Conservation (phyloP, 139 green algal species). For the Ettlia oleoabundans region DNA sequence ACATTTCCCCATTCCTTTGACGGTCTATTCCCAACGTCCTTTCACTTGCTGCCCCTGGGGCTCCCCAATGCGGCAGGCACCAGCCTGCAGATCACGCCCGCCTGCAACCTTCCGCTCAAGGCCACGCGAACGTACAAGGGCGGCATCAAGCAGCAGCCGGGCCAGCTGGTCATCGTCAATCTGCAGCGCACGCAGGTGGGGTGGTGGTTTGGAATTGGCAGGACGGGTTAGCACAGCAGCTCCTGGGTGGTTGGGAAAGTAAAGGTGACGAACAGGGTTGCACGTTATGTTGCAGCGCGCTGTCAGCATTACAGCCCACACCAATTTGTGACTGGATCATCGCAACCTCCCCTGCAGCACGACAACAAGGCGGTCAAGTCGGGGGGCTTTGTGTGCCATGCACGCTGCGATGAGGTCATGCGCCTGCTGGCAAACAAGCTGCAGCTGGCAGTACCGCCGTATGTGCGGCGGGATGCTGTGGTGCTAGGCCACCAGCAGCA, state of each 20-base stretch:
- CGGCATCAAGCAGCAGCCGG: conserved; percentile 38
- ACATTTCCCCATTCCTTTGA: no score
- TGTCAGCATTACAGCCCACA: not conserved
- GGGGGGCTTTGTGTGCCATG: conserved; percentile 49
- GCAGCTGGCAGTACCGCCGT: conserved; percentile 46
- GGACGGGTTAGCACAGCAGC: no score
- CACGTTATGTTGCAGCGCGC: no score
- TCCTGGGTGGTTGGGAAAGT: no score
- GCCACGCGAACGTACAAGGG: conserved; percentile 49
- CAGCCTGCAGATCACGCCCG: conserved; percentile 91
- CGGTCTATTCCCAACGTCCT: no score
- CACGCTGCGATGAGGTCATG: conserved; percentile 53
- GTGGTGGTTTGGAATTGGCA: no score
- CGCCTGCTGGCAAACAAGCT: conserved; percentile 51
- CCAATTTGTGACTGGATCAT: no score
- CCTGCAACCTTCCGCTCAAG: conserved; percentile 81
- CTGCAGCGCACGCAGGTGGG: conserved; percentile 83
- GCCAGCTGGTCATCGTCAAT: conserved; percentile 91
- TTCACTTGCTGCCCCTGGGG: no score
- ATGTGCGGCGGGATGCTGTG: conserved; percentile 46
- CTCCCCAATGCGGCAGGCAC: no score
- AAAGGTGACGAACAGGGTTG: no score
- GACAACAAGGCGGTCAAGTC: conserved; percentile 61
- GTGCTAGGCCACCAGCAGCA: conserved; percentile 35
- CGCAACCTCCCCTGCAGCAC: conserved; percentile 50